A percentile compares a stretch with the other conserved stretches of the same genome.
Conservation (phyloP, 2,329 filamentous ascomycete genomes). For the Ceratocystis harringtonii region DNA sequence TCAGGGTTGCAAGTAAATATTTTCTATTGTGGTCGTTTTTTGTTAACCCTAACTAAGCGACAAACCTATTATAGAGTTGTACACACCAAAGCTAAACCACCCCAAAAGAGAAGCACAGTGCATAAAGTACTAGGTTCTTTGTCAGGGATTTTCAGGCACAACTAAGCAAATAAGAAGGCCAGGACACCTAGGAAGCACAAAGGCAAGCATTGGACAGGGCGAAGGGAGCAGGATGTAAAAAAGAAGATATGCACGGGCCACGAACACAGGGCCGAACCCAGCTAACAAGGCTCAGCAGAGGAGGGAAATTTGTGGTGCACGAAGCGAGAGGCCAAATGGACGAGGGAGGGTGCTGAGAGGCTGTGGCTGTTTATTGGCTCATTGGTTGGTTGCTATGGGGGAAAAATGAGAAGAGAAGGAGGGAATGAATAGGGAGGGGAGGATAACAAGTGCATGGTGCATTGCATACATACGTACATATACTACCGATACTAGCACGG, state of each 20-base stretch:
- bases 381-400: slow-evolving; percentile 2
- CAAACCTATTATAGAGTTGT: too few relatives aligned
- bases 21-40: too few relatives aligned
- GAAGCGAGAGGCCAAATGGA: background rate
- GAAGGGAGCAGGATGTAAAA: background rate
- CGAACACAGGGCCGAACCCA: background rate
- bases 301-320: slow-evolving; percentile 1
- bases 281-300: background rate
- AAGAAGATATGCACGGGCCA: background rate
- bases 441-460: background rate
- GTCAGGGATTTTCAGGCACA: background rate
- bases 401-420: background rate
- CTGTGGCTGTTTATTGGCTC: background rate
- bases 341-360: background rate
- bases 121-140: background rate
- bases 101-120: background rate
- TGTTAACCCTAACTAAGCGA: background rate
- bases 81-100: too few relatives aligned
- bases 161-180: background rate
- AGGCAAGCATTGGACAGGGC: background rate
- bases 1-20: too few relatives aligned
- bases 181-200: background rate
- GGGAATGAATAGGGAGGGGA: background rate
- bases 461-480: too few relatives aligned
- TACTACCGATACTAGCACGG: background rate